A percentile compares a stretch with the other conserved stretches of the same genome.
Conservation (phyloP, 208 protist species). For the Porcisia hertigi region DNA sequence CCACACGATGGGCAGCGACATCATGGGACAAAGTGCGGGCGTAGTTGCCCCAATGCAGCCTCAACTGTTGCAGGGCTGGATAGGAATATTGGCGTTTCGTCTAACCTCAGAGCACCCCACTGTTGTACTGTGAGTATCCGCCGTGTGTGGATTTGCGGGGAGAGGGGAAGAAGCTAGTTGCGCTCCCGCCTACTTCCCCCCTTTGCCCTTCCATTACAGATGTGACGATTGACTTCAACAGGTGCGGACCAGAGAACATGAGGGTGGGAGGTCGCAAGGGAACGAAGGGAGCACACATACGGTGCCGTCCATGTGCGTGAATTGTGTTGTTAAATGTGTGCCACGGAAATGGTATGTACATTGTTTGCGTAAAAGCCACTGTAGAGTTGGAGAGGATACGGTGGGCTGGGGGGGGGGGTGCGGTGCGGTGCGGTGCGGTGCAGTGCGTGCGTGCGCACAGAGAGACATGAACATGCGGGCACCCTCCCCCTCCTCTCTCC, state of each 20-base stretch:
- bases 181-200: not conserved
- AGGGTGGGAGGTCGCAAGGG: not conserved
- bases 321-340: not conserved
- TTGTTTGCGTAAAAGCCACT: not conserved
- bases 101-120: not conserved
- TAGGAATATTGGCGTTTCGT: not conserved
- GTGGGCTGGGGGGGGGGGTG: too few relatives aligned
- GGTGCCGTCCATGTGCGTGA: too few relatives aligned
- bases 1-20: not conserved
- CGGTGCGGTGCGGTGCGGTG: too few relatives aligned
- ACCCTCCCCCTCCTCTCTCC: too few relatives aligned
- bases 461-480: not conserved
- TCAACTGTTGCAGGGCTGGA: not conserved
- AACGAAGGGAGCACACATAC: slow-evolving; percentile 1
- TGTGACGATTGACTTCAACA: not conserved
- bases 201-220: not conserved
- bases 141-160: not conserved
- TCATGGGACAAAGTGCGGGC: not conserved
- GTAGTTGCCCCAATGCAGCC: not conserved
- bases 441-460: not conserved
- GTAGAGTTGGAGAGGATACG: not conserved
- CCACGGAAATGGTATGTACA: slow-evolving; percentile 12
- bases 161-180: not conserved
- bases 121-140: not conserved
- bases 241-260: slow-evolving; percentile 17